Percentiles rank a stretch among this genome's conserved stretches.
Evolutionary conservation across 148 eudicot genomes (phyloP).

Genomic region (Chenopodium suecicum): DNA sequence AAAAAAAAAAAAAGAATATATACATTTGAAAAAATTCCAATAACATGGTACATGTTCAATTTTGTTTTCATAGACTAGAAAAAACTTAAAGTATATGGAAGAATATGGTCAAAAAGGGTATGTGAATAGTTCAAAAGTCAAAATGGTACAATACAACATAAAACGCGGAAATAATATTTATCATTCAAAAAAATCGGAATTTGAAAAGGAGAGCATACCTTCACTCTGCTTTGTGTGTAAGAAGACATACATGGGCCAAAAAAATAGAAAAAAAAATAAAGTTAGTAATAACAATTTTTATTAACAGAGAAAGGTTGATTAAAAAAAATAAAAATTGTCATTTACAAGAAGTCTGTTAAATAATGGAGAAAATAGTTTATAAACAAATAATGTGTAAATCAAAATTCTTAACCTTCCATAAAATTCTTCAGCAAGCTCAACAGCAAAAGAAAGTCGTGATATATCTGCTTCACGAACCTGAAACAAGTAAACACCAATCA

Average conservation of each 20-base stretch:
- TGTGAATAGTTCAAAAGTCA: too few species aligned
- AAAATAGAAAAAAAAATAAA: conserved; percentile 17
- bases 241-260: neutral
- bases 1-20: too few species aligned
- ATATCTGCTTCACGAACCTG: conserved; percentile 98
- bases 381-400: neutral
- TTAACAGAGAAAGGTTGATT: neutral
- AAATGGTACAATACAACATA: too few species aligned
- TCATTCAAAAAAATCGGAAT: neutral
- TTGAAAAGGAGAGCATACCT: conserved; percentile 42
- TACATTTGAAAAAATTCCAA: too few species aligned
- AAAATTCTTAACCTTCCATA: conserved; percentile 70
- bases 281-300: conserved; percentile 35
- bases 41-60: too few species aligned
- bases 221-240: conserved; percentile 53
- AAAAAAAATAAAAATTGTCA: neutral
- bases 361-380: neutral
- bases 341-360: neutral
- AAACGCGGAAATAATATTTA: neutral
- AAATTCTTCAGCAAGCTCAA: conserved; percentile 99
- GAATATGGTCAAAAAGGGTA: too few species aligned
- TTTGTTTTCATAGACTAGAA: too few species aligned
- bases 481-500: conserved; percentile 8
- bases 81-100: too few species aligned
- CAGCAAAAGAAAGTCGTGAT: conserved; percentile 92